Percentiles rank a stretch among this genome's conserved stretches.
Conservation (phyloP, 2,329 filamentous ascomycete genomes). For the Botrytis elliptica region DNA sequence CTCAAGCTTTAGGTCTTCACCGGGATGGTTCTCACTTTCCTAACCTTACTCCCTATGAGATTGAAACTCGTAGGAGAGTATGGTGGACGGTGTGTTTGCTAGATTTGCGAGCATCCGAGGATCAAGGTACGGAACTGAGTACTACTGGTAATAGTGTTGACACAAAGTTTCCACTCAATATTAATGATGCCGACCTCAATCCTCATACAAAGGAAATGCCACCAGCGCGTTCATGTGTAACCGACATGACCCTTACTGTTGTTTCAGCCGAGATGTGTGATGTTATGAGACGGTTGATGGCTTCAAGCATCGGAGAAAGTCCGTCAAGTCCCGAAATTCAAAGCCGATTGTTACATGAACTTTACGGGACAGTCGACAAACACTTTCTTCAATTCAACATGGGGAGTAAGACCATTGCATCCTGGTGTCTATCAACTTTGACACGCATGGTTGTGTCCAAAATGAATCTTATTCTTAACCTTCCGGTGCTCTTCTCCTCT, state of each 20-base stretch:
- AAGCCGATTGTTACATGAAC: slow-evolving; percentile 46
- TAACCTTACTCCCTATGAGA: slow-evolving; percentile 39
- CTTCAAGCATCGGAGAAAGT: slow-evolving; percentile 38
- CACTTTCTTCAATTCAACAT: slow-evolving; percentile 45
- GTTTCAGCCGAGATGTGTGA: slow-evolving; percentile 18
- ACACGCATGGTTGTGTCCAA: slow-evolving; percentile 53
- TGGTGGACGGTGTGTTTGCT: slow-evolving; percentile 52
- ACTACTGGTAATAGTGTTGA: slow-evolving; percentile 47
- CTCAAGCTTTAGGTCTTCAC: slow-evolving; percentile 46
- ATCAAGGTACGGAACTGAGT: slow-evolving; percentile 49
- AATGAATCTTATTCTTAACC: slow-evolving; percentile 54
- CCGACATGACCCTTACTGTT: slow-evolving; percentile 27
- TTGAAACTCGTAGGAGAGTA: slow-evolving; percentile 52
- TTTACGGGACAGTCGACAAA: slow-evolving; percentile 46
- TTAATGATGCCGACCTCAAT: slow-evolving; percentile 49
- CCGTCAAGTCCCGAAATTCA: slow-evolving; percentile 44
- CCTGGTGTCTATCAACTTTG: slow-evolving; percentile 44
- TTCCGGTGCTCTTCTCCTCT: slow-evolving; percentile 49
- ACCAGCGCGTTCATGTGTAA: slow-evolving; percentile 15
- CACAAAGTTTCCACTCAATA: slow-evolving; percentile 49
- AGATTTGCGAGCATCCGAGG: slow-evolving; percentile 50
- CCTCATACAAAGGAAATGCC: slow-evolving; percentile 21
- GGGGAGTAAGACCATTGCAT: slow-evolving; percentile 38
- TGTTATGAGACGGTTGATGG: slow-evolving; percentile 35
- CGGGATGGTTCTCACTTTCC: slow-evolving; percentile 43